Evolutionary conservation across 2,329 filamentous ascomycete genomes (phyloP), one percentile per base, ranked within the genome.

Genomic region (Paracoccidioides brasiliensis): DNA sequence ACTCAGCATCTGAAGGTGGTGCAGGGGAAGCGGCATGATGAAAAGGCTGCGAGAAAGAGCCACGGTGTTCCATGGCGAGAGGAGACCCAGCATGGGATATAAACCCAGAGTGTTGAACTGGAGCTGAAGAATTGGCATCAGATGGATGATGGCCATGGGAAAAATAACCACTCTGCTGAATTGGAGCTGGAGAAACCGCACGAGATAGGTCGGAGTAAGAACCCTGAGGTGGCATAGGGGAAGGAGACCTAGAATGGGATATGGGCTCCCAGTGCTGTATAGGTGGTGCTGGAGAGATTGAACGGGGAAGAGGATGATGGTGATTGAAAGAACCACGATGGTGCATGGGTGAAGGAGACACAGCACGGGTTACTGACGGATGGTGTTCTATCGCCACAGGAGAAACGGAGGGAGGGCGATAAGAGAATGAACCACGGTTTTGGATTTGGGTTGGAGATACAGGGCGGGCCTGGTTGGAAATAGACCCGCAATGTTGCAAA

Each of bases 1-100:
- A 88, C 42, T 40, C 43, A 8, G 42, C 35, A 35, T 38, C 44
- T 46, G 30, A 15, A 3, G 43, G 10, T 33, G 44, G 44, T 8
- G 35, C 43, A 10, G 41, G 52, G 14, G 33, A 33, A n/a, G 44
- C 5, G 2, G 51, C 40, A 15, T n/a, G 40, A 28, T 28, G 45
- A 4, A n/a, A 32, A 3, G 45, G 30, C 2, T 42, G 40, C 55
- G 60, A 40, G 59, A 59, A 30, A 54, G 48, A 28, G 8, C 12
- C 14, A 8, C 10, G 38, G 38, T 43, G 28, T 5, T 53, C 22
- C 7, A 53, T 43, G 30, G 51, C 40, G 22, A 33, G 30, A 15
- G 51, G 51, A 15, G 51, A 53, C 37, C 22, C 22, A 42, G 38
- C 38, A 15, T 40, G 51, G 37, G 51, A 48, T 48, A 35, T 48